These are phyloP conservation scores for Paralagenidium karlingii DNA, from an alignment of 352 stramenopile genomes.

Conservation along the genomic window DNA sequence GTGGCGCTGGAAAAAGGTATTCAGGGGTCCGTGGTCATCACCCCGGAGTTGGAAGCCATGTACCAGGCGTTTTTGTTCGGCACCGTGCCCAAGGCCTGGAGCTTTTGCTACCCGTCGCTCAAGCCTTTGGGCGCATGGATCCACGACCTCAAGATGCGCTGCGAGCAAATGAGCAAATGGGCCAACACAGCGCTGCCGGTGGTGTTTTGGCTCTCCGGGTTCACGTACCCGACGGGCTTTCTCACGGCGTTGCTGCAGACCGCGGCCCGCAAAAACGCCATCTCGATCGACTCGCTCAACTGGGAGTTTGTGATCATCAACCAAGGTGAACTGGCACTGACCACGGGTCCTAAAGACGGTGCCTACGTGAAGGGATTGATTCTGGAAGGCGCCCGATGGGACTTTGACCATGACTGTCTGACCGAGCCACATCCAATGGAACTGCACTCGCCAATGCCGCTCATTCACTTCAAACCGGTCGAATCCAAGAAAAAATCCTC, in stretches of 20 bases:
- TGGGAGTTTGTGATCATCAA: slow-evolving; percentile 93
- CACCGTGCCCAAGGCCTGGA: slow-evolving; percentile 84
- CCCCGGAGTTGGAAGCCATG: slow-evolving; percentile 87
- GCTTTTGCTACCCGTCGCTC: slow-evolving; percentile 90
- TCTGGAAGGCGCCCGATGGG: slow-evolving; percentile 87
- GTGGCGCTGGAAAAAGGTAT: slow-evolving; percentile 84
- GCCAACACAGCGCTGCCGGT: slow-evolving; percentile 66
- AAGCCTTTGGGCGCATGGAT: slow-evolving; percentile 91
- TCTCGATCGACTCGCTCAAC: slow-evolving; percentile 91
- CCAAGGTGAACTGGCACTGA: slow-evolving; percentile 75
- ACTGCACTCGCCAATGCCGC: slow-evolving; percentile 83
- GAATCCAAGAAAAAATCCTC: slow-evolving; percentile 90
- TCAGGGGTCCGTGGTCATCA: slow-evolving; percentile 92
- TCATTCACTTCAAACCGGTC: slow-evolving; percentile 92
- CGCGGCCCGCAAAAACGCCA: slow-evolving; percentile 88
- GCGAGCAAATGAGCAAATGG: slow-evolving; percentile 88
- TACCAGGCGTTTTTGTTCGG: slow-evolving; percentile 86
- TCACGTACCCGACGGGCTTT: slow-evolving; percentile 95
- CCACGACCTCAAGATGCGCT: slow-evolving; percentile 80
- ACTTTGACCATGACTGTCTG: slow-evolving; percentile 85
- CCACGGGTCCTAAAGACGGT: slow-evolving; percentile 75
- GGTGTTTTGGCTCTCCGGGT: slow-evolving; percentile 92
- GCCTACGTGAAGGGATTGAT: slow-evolving; percentile 88
- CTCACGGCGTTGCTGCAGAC: slow-evolving; percentile 94
- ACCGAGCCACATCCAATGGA: slow-evolving; percentile 88